Percentiles rank a stretch among this genome's conserved stretches.
Conservation (phyloP, 305 asterid species). For the Salvia sclarea region DNA sequence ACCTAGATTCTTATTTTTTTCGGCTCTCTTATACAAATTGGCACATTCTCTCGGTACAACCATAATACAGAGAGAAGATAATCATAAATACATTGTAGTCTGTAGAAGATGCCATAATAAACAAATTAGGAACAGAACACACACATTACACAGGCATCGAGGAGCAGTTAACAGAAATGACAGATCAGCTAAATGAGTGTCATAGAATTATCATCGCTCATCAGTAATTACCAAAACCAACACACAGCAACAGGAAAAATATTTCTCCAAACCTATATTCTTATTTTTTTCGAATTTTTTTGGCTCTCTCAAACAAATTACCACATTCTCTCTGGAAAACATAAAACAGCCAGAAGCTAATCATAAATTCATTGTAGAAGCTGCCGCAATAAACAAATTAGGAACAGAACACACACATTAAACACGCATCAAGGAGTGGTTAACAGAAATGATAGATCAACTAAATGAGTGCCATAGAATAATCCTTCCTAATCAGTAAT, state of each 20-base stretch:
- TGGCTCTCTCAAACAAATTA: too few species aligned
- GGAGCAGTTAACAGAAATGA: neutral
- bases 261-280: too few species aligned
- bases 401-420: neutral
- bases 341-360: too few species aligned
- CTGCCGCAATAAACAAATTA: too few species aligned
- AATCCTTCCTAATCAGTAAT: neutral
- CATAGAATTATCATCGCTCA: neutral
- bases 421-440: too few species aligned
- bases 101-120: too few species aligned
- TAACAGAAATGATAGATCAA: neutral
- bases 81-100: too few species aligned
- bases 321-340: too few species aligned
- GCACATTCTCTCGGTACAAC: neutral
- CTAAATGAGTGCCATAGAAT: neutral
- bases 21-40: slow-evolving; percentile 8
- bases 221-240: neutral
- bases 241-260: too few species aligned
- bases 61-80: neutral
- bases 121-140: neutral
- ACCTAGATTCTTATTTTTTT: neutral
- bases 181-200: neutral
- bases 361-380: too few species aligned
- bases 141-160: neutral
- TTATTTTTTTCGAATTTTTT: too few species aligned